Evolutionary conservation across 352 stramenopile genomes (phyloP), one percentile per base, ranked within the genome.

Genomic region (Phytophthora pinifolia): DNA sequence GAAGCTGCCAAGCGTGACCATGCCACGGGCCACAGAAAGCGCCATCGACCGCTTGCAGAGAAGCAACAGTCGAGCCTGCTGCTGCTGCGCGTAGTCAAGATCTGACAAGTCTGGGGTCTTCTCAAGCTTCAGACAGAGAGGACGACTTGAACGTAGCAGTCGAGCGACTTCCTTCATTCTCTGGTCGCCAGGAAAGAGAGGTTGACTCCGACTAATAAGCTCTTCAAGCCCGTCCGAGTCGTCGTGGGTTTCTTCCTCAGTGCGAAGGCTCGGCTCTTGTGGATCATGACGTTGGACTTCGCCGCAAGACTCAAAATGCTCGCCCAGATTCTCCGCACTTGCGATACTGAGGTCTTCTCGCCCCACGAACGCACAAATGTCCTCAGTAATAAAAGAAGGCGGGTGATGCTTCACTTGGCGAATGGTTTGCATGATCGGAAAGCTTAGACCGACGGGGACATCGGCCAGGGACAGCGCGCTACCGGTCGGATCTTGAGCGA

Each of bases 1-100:
- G 27, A 98, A 82, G 44, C 85, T 98, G 0, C 94, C 94, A 37
- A 99, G 68, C 5, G 96, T 99, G 13, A 99, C 69, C 97, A 99
- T 99, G 6, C 96, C 97, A 63, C 97, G 75, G 0, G 96, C 97
- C 7, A 98, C 70, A 1, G 92, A 83, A 3, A 98, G 67, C 6
- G 97, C 88, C 70, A 99, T 96, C 0, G 88, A 91, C 42, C 97
- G 82, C 51, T 96, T 95, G 69, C 92, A 98, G 4, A 99, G 63
- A 38, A 98, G 61, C 9, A 98, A 65, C n/a, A 99, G 79, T 13
- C 94, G 90, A 29, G 86, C 70, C 85, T 99, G 97, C 64, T 99
- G 98, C 53, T 94, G 77, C 27, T 83, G 70, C 4, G 86, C 65
- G 37, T 81, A 88, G 44, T 92, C 81, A 27, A 88, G 70, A 30